phyloP scores from a whole-genome alignment of 2,329 filamentous ascomycete species.

The Colletotrichum eremochloae region DNA sequence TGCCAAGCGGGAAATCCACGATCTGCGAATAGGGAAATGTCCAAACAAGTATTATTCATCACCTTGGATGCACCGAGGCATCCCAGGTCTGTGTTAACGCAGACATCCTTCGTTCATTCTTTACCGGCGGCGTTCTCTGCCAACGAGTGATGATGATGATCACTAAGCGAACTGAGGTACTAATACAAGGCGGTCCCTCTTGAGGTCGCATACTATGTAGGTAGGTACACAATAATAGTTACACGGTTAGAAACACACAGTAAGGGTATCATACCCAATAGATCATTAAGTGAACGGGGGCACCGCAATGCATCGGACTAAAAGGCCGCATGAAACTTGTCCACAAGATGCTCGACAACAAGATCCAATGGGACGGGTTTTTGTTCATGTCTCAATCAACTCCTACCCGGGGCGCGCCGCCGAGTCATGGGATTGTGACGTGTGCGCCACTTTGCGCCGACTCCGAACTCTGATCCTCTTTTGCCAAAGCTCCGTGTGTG shows the following conservation, averaged over 20 bases:
- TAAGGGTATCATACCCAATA: no score
- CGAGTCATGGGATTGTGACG: constrained; percentile 26
- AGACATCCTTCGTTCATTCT: neutral
- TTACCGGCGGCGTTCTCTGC: neutral
- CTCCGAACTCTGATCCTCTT: constrained; percentile 27
- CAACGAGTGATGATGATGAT: neutral
- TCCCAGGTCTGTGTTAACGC: neutral
- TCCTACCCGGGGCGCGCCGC: neutral
- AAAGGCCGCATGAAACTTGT: neutral
- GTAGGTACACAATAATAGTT: no score
- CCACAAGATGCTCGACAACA: neutral
- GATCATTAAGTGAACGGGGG: no score
- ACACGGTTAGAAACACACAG: no score
- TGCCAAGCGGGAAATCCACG: neutral
- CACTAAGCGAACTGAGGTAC: neutral
- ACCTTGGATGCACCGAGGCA: neutral
- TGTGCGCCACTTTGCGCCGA: neutral
- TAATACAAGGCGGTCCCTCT: no score
- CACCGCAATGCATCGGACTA: neutral
- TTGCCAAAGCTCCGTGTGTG: neutral
- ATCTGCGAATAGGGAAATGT: neutral
- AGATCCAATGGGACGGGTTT: neutral
- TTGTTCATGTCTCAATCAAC: neutral
- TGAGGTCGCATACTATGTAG: no score
- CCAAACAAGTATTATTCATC: neutral